These are phyloP conservation scores for Hsuehochloa calcarea DNA, from an alignment of 176 grass and related monocot species.

Conservation along the genomic window DNA sequence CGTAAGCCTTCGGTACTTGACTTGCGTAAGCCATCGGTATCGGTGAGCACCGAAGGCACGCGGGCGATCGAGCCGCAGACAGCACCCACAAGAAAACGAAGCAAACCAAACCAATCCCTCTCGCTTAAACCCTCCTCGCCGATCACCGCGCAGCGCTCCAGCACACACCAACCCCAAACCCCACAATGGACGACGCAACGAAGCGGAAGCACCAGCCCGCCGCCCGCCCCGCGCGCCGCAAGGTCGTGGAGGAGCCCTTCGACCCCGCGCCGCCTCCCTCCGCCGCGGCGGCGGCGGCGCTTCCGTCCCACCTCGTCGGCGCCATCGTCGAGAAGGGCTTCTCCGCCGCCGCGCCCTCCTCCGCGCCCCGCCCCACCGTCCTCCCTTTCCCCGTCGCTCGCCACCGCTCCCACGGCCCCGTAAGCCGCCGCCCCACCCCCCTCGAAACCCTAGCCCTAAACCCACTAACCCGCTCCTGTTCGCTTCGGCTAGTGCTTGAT, in stretches of 20 bases:
- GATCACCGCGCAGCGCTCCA: neutral
- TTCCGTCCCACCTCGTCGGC: conserved; percentile 57
- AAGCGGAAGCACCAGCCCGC: conserved; percentile 29
- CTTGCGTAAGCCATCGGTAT: no score
- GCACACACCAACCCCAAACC: neutral
- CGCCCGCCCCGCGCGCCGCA: conserved; percentile 23
- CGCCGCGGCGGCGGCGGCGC: conserved; percentile 12
- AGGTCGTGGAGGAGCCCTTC: conserved; percentile 50
- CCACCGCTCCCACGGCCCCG: conserved; percentile 88
- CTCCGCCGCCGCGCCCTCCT: conserved; percentile 41
- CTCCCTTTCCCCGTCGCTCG: conserved; percentile 91
- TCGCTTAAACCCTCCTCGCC: conserved; percentile 23
- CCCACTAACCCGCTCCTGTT: neutral
- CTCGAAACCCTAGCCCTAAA: conserved; percentile 24
- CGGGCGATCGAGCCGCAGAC: no score
- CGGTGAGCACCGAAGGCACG: no score
- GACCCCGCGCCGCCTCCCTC: neutral
- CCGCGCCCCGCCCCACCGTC: conserved; percentile 51
- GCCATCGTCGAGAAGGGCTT: conserved; percentile 94
- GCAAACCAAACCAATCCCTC: neutral
- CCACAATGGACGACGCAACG: conserved; percentile 36
- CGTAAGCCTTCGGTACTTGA: no score
- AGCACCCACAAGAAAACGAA: no score
- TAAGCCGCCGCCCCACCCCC: conserved; percentile 21
- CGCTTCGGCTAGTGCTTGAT: neutral